Conservation (phyloP, 495 filamentous ascomycete species). For the Pseudoneurospora amorphoporcata region DNA sequence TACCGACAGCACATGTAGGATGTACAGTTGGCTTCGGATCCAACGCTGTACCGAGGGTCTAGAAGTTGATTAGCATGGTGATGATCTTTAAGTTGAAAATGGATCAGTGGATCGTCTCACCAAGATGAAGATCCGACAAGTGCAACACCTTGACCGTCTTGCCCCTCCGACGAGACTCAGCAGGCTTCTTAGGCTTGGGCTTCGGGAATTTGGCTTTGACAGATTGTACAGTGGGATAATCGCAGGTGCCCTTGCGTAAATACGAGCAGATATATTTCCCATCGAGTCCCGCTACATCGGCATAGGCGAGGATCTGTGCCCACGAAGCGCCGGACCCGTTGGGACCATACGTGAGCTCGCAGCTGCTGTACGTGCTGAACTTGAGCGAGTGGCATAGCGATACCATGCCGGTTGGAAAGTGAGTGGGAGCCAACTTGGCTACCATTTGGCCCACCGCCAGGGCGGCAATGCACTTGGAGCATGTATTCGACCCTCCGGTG, state of each 20-base stretch:
- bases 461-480: conserved; percentile 43
- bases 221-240: conserved; percentile 31
- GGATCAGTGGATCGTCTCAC: not conserved
- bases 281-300: conserved; percentile 45
- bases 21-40: conserved; percentile 47
- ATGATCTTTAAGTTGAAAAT: not conserved
- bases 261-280: conserved; percentile 49
- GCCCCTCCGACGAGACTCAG: conserved; percentile 35
- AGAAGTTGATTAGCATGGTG: not conserved
- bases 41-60: conserved; percentile 46
- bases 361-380: conserved; percentile 34
- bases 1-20: conserved; percentile 45
- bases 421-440: conserved; percentile 36
- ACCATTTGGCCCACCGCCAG: conserved; percentile 40
- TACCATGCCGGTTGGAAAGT: conserved; percentile 41
- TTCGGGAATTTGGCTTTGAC: conserved; percentile 45
- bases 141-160: conserved; percentile 49
- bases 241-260: conserved; percentile 38
- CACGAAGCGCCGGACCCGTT: conserved; percentile 42
- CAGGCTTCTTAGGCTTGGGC: conserved; percentile 39
- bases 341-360: conserved; percentile 35
- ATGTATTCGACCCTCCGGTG: conserved; percentile 27
- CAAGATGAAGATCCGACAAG: conserved; percentile 49
- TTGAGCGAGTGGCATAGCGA: conserved; percentile 35
- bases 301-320: conserved; percentile 47